phyloP scores from a whole-genome alignment of 345 rosid species.

The Acer campestre region DNA sequence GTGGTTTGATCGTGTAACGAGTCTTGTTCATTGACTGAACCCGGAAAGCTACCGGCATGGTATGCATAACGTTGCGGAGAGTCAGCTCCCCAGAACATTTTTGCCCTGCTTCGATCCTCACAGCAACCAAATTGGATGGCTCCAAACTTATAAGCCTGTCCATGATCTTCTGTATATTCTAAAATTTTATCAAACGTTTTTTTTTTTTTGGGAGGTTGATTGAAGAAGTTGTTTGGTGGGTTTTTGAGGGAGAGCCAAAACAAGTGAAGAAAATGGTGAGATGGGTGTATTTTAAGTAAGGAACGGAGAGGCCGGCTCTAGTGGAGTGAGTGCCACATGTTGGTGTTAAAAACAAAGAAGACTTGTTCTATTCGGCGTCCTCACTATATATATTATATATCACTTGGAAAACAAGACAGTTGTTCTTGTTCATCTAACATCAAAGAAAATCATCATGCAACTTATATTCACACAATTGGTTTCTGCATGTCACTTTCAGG shows the following conservation, averaged over 20 bases:
- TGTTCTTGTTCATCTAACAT: neutral
- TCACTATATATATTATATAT: too few species aligned
- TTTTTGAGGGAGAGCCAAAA: neutral
- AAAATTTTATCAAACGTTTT: neutral
- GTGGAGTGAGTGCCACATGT: slow-evolving; percentile 41
- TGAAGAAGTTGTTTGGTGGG: too few species aligned
- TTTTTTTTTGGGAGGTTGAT: too few species aligned
- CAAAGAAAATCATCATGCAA: too few species aligned
- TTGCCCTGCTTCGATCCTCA: slow-evolving; percentile 53
- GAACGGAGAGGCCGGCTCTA: slow-evolving; percentile 43
- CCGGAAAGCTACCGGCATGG: slow-evolving; percentile 70
- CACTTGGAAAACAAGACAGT: neutral
- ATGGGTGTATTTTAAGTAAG: slow-evolving; percentile 18
- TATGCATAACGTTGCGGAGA: slow-evolving; percentile 69
- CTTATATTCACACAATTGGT: neutral
- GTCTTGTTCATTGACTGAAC: slow-evolving; percentile 47
- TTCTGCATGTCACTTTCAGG: slow-evolving; percentile 28
- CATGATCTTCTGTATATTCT: slow-evolving; percentile 26
- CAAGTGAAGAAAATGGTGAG: neutral
- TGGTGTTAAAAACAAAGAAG: slow-evolving; percentile 46
- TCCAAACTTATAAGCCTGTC: slow-evolving; percentile 64
- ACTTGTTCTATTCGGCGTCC: slow-evolving; percentile 53
- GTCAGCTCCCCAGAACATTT: slow-evolving; percentile 58
- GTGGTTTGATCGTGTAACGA: slow-evolving; percentile 52
- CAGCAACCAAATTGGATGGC: slow-evolving; percentile 49